These are phyloP conservation scores for Penicillium robsamsonii DNA, from an alignment of 495 filamentous ascomycete species.

Conservation along the genomic window DNA sequence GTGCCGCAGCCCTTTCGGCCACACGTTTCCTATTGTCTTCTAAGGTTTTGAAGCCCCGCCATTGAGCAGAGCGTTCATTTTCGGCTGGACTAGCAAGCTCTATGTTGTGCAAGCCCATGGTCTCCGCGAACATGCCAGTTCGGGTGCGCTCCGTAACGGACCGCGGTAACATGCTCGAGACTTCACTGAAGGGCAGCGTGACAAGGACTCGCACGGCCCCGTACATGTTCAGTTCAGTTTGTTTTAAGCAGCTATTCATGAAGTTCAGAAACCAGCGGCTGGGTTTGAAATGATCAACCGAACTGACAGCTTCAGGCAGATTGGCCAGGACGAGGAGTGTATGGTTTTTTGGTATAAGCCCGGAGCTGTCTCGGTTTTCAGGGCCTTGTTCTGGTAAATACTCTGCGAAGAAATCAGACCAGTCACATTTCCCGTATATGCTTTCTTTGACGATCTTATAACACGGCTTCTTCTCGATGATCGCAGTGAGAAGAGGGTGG, in stretches of 20 bases:
- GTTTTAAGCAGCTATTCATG: constrained; percentile 32
- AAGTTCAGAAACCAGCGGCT: constrained; percentile 33
- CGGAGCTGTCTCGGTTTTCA: constrained; percentile 21
- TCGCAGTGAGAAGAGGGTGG: constrained; percentile 58
- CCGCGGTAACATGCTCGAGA: constrained; percentile 49
- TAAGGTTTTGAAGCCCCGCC: constrained; percentile 32
- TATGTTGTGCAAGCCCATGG: constrained; percentile 46
- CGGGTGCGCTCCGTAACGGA: constrained; percentile 50
- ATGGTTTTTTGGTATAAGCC: constrained; percentile 51
- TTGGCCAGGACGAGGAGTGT: constrained; percentile 67
- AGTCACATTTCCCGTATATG: constrained; percentile 46
- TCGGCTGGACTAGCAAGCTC: constrained; percentile 42
- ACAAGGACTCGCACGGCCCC: constrained; percentile 70
- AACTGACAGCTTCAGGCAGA: constrained; percentile 27
- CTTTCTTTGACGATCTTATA: constrained; percentile 52
- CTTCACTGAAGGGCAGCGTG: constrained; percentile 55
- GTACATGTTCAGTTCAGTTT: constrained; percentile 31
- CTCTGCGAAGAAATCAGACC: constrained; percentile 44
- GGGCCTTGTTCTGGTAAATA: constrained; percentile 38
- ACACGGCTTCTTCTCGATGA: constrained; percentile 56
- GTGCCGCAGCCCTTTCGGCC: constrained; percentile 32
- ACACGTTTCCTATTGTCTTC: constrained; percentile 35
- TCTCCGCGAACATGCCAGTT: constrained; percentile 54
- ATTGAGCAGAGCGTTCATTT: constrained; percentile 12
- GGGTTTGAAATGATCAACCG: constrained; percentile 43